Percentiles rank a stretch among this genome's conserved stretches.
phyloP scores from a whole-genome alignment of 768 basidiomycete species.

The Russula ochroleuca region DNA sequence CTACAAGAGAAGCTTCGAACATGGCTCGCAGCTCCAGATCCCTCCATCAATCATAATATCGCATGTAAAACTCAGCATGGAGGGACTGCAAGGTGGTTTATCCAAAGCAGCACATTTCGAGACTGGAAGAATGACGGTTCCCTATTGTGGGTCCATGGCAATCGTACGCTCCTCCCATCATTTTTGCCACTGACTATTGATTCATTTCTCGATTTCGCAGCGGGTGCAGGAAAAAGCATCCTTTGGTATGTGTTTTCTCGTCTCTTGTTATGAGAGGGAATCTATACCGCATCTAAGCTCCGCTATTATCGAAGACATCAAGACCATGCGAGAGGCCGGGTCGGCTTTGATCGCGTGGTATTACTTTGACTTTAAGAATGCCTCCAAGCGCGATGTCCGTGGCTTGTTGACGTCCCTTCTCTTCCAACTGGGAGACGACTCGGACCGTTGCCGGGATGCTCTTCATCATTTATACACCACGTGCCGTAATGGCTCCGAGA shows the following conservation, averaged over 20 bases:
- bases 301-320: background rate
- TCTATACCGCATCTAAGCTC: background rate
- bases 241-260: background rate
- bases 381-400: background rate
- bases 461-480: background rate
- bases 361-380: background rate
- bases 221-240: slow-evolving; percentile 1
- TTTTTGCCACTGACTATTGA: background rate
- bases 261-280: background rate
- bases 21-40: slow-evolving; percentile 14
- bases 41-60: slow-evolving; percentile 16
- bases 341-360: background rate
- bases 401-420: background rate
- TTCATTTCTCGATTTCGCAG: background rate
- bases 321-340: background rate
- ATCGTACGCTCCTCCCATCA: background rate
- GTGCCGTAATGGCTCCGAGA: background rate
- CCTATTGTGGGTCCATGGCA: slow-evolving; percentile 10
- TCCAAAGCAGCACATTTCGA: background rate
- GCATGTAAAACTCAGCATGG: background rate
- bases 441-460: background rate
- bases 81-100: slow-evolving; percentile 10
- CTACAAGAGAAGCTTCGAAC: background rate
- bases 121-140: slow-evolving; percentile 7
- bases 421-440: background rate